Evolutionary conservation across 2,329 filamentous ascomycete genomes (phyloP).

Genomic region (Nannizziopsis barbatae): DNA sequence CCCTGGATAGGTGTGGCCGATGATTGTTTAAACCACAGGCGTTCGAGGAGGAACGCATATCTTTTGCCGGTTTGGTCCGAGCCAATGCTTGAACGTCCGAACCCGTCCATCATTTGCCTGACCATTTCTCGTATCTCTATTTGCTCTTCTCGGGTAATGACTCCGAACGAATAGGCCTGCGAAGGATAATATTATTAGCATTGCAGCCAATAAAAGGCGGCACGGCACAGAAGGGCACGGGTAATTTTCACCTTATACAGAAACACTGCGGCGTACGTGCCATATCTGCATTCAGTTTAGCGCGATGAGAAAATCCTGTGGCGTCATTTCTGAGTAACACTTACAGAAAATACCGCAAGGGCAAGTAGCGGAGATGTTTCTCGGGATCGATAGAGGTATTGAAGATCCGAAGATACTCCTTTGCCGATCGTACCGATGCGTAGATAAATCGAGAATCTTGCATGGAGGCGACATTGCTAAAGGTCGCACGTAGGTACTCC

Average conservation of each 20-base stretch:
- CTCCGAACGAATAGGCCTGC: slow-evolving; percentile 48
- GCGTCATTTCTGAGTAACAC: slow-evolving; percentile 19
- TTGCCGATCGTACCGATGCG: slow-evolving; percentile 54
- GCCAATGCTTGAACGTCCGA: slow-evolving; percentile 48
- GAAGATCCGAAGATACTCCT: slow-evolving; percentile 49
- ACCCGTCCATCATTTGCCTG: slow-evolving; percentile 46
- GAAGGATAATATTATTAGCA: background rate
- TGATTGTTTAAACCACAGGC: slow-evolving; percentile 44
- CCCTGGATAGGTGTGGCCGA: slow-evolving; percentile 18
- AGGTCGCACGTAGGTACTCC: slow-evolving; percentile 36
- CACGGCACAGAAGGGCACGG: background rate
- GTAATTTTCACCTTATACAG: slow-evolving; percentile 45
- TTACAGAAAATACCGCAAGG: slow-evolving; percentile 52
- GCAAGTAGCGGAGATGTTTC: slow-evolving; percentile 52
- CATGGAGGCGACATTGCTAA: slow-evolving; percentile 47
- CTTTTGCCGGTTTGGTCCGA: slow-evolving; percentile 50
- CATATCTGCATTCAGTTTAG: slow-evolving; percentile 25
- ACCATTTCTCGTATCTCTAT: slow-evolving; percentile 48
- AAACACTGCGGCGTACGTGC: slow-evolving; percentile 54
- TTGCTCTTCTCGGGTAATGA: slow-evolving; percentile 46
- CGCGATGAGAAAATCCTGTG: background rate
- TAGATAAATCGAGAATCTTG: slow-evolving; percentile 57
- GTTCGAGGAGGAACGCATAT: slow-evolving; percentile 49
- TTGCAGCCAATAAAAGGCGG: background rate
- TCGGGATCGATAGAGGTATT: slow-evolving; percentile 50